A percentile compares a stretch with the other conserved stretches of the same genome.
These are phyloP conservation scores for Porcisia hertigi DNA, from an alignment of 208 protist genomes.

Conservation along the genomic window DNA sequence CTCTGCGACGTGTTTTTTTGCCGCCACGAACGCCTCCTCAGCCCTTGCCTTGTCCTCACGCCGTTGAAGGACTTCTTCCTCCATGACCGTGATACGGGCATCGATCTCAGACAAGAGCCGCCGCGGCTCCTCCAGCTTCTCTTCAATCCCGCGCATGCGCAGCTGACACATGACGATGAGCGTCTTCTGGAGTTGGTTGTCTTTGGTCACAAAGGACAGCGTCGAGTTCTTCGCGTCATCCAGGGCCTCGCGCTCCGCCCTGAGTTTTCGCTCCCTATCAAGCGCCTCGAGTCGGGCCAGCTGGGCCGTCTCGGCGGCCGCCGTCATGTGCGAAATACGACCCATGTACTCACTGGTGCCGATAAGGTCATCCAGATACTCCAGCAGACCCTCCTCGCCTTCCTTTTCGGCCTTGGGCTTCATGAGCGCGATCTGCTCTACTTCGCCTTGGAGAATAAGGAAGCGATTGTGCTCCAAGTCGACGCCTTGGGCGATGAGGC, in stretches of 20 bases:
- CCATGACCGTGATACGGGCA: slow-evolving; percentile 51
- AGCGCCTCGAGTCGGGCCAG: slow-evolving; percentile 92
- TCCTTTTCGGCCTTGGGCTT: slow-evolving; percentile 98
- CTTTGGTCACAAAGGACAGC: slow-evolving; percentile 93
- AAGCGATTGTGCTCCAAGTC: slow-evolving; percentile 99
- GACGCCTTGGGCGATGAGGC: slow-evolving; percentile 96
- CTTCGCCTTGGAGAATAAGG: slow-evolving; percentile 99
- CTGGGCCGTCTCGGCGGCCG: slow-evolving; percentile 91
- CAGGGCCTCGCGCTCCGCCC: slow-evolving; percentile 94
- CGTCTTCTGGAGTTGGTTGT: slow-evolving; percentile 92
- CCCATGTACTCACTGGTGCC: slow-evolving; percentile 94
- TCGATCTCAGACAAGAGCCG: slow-evolving; percentile 73
- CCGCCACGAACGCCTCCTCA: slow-evolving; percentile 51
- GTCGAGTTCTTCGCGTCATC: slow-evolving; percentile 95
- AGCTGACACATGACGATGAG: slow-evolving; percentile 93
- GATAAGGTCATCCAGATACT: slow-evolving; percentile 99
- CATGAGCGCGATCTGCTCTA: slow-evolving; percentile 99
- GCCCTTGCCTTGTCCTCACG: slow-evolving; percentile 44
- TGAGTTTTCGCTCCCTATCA: slow-evolving; percentile 92
- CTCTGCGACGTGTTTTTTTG: slow-evolving; percentile 73
- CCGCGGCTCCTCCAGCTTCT: slow-evolving; percentile 77
- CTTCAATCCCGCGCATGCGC: slow-evolving; percentile 68
- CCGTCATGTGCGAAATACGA: slow-evolving; percentile 87
- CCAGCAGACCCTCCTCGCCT: slow-evolving; percentile 98
- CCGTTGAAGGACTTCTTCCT: slow-evolving; percentile 47